Base-by-base conservation (phyloP, 352 stramenopile species). In the Nothophytophthora sp. region DNA sequence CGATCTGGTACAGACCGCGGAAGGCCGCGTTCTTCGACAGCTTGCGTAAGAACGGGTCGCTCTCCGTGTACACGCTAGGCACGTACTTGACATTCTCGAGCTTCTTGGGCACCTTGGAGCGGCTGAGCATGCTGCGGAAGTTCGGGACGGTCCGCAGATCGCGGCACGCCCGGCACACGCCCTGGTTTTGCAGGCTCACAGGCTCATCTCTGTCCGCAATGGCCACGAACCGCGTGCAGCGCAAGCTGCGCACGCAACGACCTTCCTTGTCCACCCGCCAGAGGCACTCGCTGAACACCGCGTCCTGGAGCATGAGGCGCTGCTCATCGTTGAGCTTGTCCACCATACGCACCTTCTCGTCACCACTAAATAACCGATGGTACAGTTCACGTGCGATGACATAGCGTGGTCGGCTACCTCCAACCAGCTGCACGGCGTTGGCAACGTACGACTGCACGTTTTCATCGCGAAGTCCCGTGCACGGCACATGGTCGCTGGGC, bases 31-130 rank as follows among this genome's bases (percentile, higher is more conserved):
- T 93, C 52, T 91, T 90, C 13, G 78, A 87, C 15, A 93, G 29
- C 45, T 91, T 90, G 19, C 77, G 76, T 41, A 93, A 60, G 42
- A 91, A 88, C 5, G 83, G 83, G 25, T 93, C 81, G 42, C 78
- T 88, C 38, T 87, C 73, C 1, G 78, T 90, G 74, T 88, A 90
- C 20, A 79, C 63, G 9, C 69, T 89, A 1, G 83, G 83, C 40
- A 89, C 61, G 41, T 77, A 93, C 51, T 90, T 90, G 54, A 93
- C 74, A 27, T 93, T 93, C 37, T 87, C 81, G 2, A 88, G 60
- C 19, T 90, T 86, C 50, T 83, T 88, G 0, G 78, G 73, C 24
- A 69, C 46, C 30, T 86, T 88, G 5, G 83, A 86, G 36, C 81
- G 77, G 34, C 78, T 88, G 10, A 92, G 55, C 32, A 91, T 67